Conservation (phyloP, 371 early-diverging fungal genomes). For the Gilbertella persicaria region DNA sequence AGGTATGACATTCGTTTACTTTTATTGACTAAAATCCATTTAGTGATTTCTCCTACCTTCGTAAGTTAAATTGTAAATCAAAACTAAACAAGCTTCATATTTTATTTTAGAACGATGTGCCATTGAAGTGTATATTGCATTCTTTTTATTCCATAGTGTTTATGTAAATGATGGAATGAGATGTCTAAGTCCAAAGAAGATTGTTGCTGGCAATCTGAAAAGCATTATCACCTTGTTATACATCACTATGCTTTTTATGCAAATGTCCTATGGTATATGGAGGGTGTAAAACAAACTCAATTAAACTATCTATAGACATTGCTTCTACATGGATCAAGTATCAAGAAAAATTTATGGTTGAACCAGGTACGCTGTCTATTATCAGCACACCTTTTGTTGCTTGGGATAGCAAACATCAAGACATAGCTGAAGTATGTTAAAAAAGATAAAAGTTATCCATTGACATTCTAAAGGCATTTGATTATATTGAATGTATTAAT, state of each 20-base stretch:
- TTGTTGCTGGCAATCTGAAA: slow-evolving; percentile 44
- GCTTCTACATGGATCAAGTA: slow-evolving; percentile 54
- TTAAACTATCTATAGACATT: slow-evolving; percentile 35
- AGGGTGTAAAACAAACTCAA: background rate
- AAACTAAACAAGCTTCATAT: background rate
- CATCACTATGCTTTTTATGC: slow-evolving; percentile 41
- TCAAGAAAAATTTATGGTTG: slow-evolving; percentile 33
- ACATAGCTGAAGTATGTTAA: slow-evolving; percentile 33
- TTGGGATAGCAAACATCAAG: slow-evolving; percentile 40
- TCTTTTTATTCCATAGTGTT: slow-evolving; percentile 31
- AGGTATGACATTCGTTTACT: background rate
- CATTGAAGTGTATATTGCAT: slow-evolving; percentile 31
- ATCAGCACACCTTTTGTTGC: slow-evolving; percentile 35
- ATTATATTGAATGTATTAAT: slow-evolving; percentile 26
- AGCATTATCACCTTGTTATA: slow-evolving; percentile 45
- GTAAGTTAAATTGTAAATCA: slow-evolving; percentile 12
- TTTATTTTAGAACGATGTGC: slow-evolving; percentile 33
- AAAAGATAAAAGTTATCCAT: slow-evolving; percentile 41
- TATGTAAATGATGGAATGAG: slow-evolving; percentile 37
- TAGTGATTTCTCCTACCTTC: slow-evolving; percentile 39
- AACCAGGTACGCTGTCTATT: slow-evolving; percentile 20
- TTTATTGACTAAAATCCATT: too few relatives aligned
- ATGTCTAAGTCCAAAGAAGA: slow-evolving; percentile 38
- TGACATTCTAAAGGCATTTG: slow-evolving; percentile 22
- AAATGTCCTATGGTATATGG: slow-evolving; percentile 43